A percentile compares a stretch with the other conserved stretches of the same genome.
Evolutionary conservation across 2,329 filamentous ascomycete species (phyloP).

Genomic region (Calonectria crousiana): DNA sequence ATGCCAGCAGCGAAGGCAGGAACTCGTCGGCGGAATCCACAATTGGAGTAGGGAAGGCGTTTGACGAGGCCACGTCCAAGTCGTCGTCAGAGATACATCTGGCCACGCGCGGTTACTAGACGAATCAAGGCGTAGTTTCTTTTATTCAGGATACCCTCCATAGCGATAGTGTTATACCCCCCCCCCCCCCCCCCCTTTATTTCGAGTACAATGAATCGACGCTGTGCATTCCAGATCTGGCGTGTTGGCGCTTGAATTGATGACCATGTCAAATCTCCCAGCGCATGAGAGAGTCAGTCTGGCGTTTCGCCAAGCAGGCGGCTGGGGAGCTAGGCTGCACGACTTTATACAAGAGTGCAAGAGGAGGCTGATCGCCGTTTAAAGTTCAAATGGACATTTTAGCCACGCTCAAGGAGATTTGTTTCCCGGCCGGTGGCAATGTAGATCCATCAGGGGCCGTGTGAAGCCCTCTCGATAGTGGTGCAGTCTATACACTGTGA

Average conservation of each 20-base stretch:
- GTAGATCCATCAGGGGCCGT: constrained; percentile 5
- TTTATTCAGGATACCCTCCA: background rate
- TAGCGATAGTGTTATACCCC: background rate
- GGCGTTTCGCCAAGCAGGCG: background rate
- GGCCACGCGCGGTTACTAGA: constrained; percentile 37
- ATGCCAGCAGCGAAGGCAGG: constrained; percentile 32
- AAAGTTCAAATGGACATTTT: background rate
- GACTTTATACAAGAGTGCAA: background rate
- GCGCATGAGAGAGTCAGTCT: background rate
- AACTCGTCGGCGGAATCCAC: constrained; percentile 35
- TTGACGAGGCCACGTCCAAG: constrained; percentile 40
- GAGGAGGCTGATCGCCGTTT: background rate
- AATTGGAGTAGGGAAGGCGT: constrained; percentile 6
- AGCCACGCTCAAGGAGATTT: background rate
- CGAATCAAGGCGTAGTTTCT: background rate
- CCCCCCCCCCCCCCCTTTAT: too few species aligned
- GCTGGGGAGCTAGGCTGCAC: background rate
- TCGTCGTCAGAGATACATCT: constrained; percentile 43
- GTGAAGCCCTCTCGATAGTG: background rate
- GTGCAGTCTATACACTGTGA: too few species aligned
- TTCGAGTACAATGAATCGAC: background rate
- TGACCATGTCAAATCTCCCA: background rate
- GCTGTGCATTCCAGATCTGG: background rate
- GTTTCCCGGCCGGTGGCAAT: background rate
- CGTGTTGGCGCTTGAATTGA: background rate